Evolutionary conservation across 1,284 basidiomycete genomes (phyloP), one percentile per base, ranked within the genome.

Genomic region (Malassezia pachydermatis): DNA sequence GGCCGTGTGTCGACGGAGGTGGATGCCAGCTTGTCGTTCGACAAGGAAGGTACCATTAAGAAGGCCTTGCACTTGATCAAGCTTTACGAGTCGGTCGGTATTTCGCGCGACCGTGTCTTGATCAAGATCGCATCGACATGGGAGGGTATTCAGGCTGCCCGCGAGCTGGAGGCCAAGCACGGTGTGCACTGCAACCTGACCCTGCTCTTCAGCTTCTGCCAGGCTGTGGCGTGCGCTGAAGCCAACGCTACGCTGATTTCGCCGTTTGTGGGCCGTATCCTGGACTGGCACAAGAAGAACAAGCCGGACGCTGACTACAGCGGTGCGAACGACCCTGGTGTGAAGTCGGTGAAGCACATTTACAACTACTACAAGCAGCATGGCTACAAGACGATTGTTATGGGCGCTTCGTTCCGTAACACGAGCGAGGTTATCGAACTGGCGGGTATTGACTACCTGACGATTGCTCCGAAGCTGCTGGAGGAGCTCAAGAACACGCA

Each of bases 41-140:
- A 96, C 78, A 94, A 87, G 76, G 81, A 84, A 74, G 86, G 73
- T 30, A 92, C 88, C 63, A 90, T 88, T 75, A 79, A 79, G 58
- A 94, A 92, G 81, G 71, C 71, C 41, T 58, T 84, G 76, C 81
- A 92, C 73, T 81, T 98, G 68, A 96, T 98, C 68, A 81, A 81
- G 29, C 83, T 98, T 57, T 99, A 99, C 79, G 80, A 92, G 52
- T 84, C 83, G 28, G 74, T 87, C 56, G 92, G 92, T 58, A 81
- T 98, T 76, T 77, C 80, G 73, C 88, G 86, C 76, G 89, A 96
- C 54, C 88, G 92, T 57, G 60, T 73, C 17, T 78, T 98, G 67
- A 95, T 98, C 83, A 98, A 98, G 79, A 94, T 99, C 67, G 92
- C 92, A 25, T 94, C 92, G 32, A 94, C 90, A 44, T 99, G 88